Evolutionary conservation across 1,284 basidiomycete species (phyloP), one percentile per base, ranked within the genome.

Genomic region (Cutaneotrichosporon cavernicola): DNA sequence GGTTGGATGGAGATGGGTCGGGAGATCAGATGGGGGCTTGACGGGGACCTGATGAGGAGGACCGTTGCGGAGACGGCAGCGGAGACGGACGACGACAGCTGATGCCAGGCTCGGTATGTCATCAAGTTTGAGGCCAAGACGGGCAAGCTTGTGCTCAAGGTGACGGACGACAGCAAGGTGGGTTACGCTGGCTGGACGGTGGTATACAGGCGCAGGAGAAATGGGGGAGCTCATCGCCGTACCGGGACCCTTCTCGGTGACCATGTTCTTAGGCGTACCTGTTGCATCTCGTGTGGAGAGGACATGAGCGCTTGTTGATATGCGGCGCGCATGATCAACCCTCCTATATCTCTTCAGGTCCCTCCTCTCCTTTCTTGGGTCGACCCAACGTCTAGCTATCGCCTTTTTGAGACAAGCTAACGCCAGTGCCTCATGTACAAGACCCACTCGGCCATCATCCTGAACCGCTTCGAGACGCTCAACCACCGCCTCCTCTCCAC

Each of bases 391-490:
- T 10, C 47, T 26, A 49, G 21, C 47, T 49, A 6, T 5, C 34
- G 34, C 10, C 10, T 43, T 11, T 13, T 22, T 8, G 9, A 7
- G n/a, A 5, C n/a, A 16, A 53, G 36, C 61, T 60, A 49, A 65
- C 53, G 32, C 50, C 77, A 96, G 93, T 94, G 92, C 78, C 83
- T 97, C 75, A 96, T 94, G 80, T 97, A 94, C 84, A 92, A 93
- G 79, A 95, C 94, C 1, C 88, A 89, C 72, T 95, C 92, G 1
- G 91, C 91, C 53, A 89, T 95, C 76, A 93, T 92, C 81, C 87
- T 97, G 69, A 95, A 96, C 82, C 89, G 94, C 69, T 96, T 97
- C 81, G 94, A 97, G 80, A 85, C 89, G 5, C 85, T 97, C 70
- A 97, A 94, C 77, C 85, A 90, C 60, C 78, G 77, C 50, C 72